Conservation (phyloP, 2,329 filamentous ascomycete genomes). For the Paecilomyces dactylethromorphus region DNA sequence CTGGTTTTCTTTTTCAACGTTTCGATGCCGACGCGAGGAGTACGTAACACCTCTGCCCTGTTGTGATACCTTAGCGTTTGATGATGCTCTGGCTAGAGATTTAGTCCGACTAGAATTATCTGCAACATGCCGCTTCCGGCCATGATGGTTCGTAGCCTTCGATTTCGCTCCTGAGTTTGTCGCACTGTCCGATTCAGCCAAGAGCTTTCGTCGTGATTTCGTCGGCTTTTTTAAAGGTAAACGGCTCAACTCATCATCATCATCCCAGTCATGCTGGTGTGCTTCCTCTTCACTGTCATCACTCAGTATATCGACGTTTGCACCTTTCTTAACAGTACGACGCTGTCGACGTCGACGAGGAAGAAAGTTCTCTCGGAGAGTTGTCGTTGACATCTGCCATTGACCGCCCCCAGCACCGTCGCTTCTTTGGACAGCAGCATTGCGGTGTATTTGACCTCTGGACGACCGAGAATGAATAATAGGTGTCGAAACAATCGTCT, state of each 20-base stretch:
- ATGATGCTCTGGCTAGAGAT: slow-evolving; percentile 2
- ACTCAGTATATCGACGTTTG: slow-evolving; percentile 15
- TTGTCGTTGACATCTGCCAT: slow-evolving; percentile 25
- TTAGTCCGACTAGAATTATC: slow-evolving; percentile 1
- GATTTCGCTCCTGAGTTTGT: slow-evolving; percentile 10
- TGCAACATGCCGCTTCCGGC: slow-evolving; percentile 9
- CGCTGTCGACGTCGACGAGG: slow-evolving; percentile 25
- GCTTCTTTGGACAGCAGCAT: not conserved
- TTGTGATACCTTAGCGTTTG: not conserved
- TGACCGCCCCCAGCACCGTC: slow-evolving; percentile 5
- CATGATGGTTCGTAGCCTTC: slow-evolving; percentile 9
- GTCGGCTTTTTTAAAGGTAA: slow-evolving; percentile 13
- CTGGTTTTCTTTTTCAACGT: slow-evolving; percentile 20
- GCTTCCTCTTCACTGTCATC: slow-evolving; percentile 21
- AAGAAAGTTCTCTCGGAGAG: slow-evolving; percentile 28
- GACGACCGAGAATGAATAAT: slow-evolving; percentile 1
- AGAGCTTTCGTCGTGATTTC: slow-evolving; percentile 11
- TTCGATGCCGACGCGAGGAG: slow-evolving; percentile 10
- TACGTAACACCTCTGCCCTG: slow-evolving; percentile 6
- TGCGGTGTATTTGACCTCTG: not conserved
- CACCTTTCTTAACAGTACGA: slow-evolving; percentile 9
- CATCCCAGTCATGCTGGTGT: slow-evolving; percentile 18
- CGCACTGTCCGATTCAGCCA: slow-evolving; percentile 14
- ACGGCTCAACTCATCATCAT: slow-evolving; percentile 33
- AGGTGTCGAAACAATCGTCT: slow-evolving; percentile 1